These are phyloP conservation scores for Salicornia ramosissima DNA, from an alignment of 148 eudicot species.

Conservation along the genomic window DNA sequence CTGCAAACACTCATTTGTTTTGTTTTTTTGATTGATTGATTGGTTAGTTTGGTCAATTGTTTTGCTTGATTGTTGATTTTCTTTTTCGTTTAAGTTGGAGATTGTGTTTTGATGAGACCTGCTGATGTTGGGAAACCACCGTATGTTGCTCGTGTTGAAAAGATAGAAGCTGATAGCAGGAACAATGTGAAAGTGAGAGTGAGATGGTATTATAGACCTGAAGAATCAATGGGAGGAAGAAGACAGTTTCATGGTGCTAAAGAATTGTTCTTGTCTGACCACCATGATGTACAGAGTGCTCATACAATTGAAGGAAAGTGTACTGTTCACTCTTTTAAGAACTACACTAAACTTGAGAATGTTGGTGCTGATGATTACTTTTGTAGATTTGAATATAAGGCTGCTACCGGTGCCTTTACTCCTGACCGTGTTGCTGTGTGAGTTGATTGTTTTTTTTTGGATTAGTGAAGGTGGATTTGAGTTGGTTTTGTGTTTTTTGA, in stretches of 20 bases:
- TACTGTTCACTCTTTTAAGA: slow-evolving; percentile 71
- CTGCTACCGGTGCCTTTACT: slow-evolving; percentile 73
- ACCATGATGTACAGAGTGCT: slow-evolving; percentile 76
- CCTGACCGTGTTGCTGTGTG: slow-evolving; percentile 93
- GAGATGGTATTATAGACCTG: slow-evolving; percentile 90
- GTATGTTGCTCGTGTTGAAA: slow-evolving; percentile 71
- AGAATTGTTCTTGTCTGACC: slow-evolving; percentile 84
- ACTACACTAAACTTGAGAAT: slow-evolving; percentile 77
- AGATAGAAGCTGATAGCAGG: slow-evolving; percentile 54
- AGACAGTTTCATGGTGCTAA: slow-evolving; percentile 82
- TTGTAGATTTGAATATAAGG: slow-evolving; percentile 82
- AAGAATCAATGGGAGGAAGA: slow-evolving; percentile 88
- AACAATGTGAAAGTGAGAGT: slow-evolving; percentile 65
- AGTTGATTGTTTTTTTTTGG: slow-evolving; percentile 10
- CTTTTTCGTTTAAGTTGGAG: slow-evolving; percentile 46
- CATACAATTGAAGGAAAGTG: slow-evolving; percentile 89
- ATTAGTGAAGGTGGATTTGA: slow-evolving; percentile 6
- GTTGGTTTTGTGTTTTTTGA: background rate
- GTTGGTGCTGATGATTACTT: slow-evolving; percentile 90
- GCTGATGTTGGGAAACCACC: slow-evolving; percentile 71
- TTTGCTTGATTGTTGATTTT: background rate
- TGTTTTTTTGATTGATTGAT: background rate
- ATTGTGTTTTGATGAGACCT: slow-evolving; percentile 78
- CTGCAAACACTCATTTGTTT: no score
- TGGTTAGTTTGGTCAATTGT: background rate